Evolutionary conservation across 2,329 filamentous ascomycete species (phyloP), one percentile per base, ranked within the genome.

Genomic region (Colletotrichum cordylinicola): DNA sequence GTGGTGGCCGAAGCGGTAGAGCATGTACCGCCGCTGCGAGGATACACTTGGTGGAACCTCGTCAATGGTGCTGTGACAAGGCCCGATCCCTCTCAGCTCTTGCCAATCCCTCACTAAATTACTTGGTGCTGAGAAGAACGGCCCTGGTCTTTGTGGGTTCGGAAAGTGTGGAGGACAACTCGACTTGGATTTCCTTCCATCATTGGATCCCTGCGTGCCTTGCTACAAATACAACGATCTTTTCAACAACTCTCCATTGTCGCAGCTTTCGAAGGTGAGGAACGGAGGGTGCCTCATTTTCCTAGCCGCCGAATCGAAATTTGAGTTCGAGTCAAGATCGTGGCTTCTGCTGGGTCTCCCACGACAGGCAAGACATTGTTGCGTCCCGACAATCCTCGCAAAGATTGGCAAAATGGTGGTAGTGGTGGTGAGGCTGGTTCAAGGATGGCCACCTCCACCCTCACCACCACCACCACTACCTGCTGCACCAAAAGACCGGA

Each of bases 51-150:
- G 6, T 21, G 61, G 52, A n/a, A 31, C 62, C 70, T 60, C 12
- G 39, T 24, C 48, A 10, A 16, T 24, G 71, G 52, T 72, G 62
- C 62, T 62, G 69, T 67, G 72, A 75, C 73, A 62, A 60, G 69
- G 70, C 66, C 73, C 71, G 70, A 73, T 73, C 70, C 73, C 62
- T 75, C 61, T 52, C 43, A 65, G 72, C 67, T 74, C 67, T 72
- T n/a, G 69, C 62, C 37, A 33, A 60, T 52, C 65, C 29, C 43
- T 15, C 55, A 29, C 64, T 60, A 33, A 43, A 65, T 65, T 65
- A 21, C 43, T 56, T 18, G 60, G 31, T 56, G 58, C 68, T 24
- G 58, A 27, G 29, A 24, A 56, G 58, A 37, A 16, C n/a, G 15
- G 31, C 60, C 39, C 39, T 65, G 18, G 68, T 60, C 58, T 66